Percentiles rank a stretch among this genome's conserved stretches.
These are phyloP conservation scores for Penicillium sp. DNA, from an alignment of 2,329 filamentous ascomycete genomes.

Conservation along the genomic window DNA sequence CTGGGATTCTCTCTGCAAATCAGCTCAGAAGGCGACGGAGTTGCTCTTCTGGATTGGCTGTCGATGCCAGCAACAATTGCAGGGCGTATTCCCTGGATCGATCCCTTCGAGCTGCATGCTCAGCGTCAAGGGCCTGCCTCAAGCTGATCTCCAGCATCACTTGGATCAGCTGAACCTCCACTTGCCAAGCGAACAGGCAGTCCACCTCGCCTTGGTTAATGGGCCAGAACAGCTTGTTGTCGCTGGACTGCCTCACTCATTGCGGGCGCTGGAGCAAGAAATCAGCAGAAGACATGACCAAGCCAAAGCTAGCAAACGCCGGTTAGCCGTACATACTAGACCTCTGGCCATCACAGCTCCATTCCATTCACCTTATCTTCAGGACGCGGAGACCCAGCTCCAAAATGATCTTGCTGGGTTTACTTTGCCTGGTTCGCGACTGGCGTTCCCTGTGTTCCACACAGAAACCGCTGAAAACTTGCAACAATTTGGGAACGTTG, in stretches of 20 bases:
- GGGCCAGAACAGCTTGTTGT: conserved; percentile 32
- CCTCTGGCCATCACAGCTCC: conserved; percentile 44
- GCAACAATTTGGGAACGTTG: conserved; percentile 17
- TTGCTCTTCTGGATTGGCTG: conserved; percentile 40
- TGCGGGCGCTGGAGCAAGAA: conserved; percentile 23
- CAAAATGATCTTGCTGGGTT: conserved; percentile 14
- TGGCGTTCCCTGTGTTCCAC: conserved; percentile 23
- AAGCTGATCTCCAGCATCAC: conserved; percentile 19
- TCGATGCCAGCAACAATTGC: conserved; percentile 27
- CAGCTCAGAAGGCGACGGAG: conserved; percentile 28
- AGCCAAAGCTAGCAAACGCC: conserved; percentile 26
- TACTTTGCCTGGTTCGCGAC: conserved; percentile 4
- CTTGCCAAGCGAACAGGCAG: conserved; percentile 23
- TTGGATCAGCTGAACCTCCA: conserved; percentile 26
- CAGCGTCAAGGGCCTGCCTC: conserved; percentile 27
- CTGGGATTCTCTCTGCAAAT: conserved; percentile 35
- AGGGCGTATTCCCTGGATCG: conserved; percentile 23
- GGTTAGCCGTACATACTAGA: conserved; percentile 21
- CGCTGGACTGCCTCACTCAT: conserved; percentile 29
- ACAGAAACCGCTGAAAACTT: conserved; percentile 26
- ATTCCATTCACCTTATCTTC: conserved; percentile 40
- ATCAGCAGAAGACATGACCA: background rate
- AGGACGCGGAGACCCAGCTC: conserved; percentile 21
- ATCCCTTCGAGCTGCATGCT: conserved; percentile 22
- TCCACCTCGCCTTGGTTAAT: conserved; percentile 33